phyloP scores from a whole-genome alignment of 1,139 yeast species.

The Eremothecium cymbalariae region DNA sequence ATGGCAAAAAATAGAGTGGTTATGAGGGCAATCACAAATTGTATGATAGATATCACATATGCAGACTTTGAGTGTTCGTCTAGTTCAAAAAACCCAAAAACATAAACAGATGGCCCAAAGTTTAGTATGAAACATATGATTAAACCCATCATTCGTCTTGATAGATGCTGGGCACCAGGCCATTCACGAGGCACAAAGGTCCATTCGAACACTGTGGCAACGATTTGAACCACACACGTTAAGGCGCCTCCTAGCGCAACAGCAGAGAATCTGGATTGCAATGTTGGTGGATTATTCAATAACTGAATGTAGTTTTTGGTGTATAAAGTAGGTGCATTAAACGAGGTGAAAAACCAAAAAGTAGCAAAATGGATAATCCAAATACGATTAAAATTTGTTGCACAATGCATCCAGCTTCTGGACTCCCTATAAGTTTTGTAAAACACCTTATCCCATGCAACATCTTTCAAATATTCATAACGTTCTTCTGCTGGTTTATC shows the following conservation, averaged over 20 bases:
- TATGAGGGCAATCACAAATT: conserved; percentile 50
- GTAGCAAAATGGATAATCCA: conserved; percentile 75
- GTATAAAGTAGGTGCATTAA: conserved; percentile 70
- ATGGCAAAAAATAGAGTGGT: conserved; percentile 56
- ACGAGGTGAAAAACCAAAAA: conserved; percentile 76
- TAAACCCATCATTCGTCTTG: conserved; percentile 39
- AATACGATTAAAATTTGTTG: conserved; percentile 70
- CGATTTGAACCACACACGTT: conserved; percentile 54
- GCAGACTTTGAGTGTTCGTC: conserved; percentile 46
- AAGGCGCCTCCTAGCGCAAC: conserved; percentile 67
- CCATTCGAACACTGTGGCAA: conserved; percentile 58
- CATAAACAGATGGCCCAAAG: conserved; percentile 54
- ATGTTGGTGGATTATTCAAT: conserved; percentile 55
- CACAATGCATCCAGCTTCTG: conserved; percentile 69
- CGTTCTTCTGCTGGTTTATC: conserved; percentile 41
- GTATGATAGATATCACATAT: conserved; percentile 45
- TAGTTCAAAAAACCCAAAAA: conserved; percentile 46
- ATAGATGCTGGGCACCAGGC: conserved; percentile 54
- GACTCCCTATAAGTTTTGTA: conserved; percentile 67
- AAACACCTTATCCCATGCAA: conserved; percentile 58
- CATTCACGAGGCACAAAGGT: conserved; percentile 59
- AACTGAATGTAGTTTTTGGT: conserved; percentile 52
- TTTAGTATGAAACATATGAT: conserved; percentile 41
- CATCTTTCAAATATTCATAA: conserved; percentile 40
- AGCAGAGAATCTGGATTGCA: conserved; percentile 52